Percentiles rank a stretch among this genome's conserved stretches.
These are phyloP conservation scores for Zoysia japonica DNA, from an alignment of 176 grass and related monocot species.

Conservation along the genomic window DNA sequence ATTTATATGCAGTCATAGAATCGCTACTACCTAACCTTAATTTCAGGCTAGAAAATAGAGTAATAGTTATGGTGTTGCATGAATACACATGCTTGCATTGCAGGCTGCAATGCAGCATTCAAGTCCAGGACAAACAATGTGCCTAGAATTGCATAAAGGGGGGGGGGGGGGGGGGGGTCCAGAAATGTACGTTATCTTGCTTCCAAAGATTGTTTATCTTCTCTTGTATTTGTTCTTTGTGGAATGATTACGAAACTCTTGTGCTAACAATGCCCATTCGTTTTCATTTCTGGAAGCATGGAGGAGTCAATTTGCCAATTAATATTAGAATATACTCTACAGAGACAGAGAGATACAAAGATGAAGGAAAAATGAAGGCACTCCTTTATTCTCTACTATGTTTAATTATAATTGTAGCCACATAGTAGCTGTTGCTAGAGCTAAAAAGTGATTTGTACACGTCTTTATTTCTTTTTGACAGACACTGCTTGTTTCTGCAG, in stretches of 20 bases:
- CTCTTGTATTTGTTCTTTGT: neutral
- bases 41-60: too few species aligned
- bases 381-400: constrained; percentile 12
- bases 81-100: too few species aligned
- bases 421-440: neutral
- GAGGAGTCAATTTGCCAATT: neutral
- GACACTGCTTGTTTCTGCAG: constrained; percentile 52
- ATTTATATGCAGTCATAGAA: too few species aligned
- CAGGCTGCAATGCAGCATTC: constrained; percentile 75
- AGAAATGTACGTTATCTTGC: constrained; percentile 70
- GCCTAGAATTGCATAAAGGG: constrained; percentile 82
- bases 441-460: constrained; percentile 19
- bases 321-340: too few species aligned
- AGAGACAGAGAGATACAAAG: constrained; percentile 71
- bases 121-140: constrained; percentile 80
- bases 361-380: constrained; percentile 73
- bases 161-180: constrained; percentile 15
- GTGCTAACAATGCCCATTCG: neutral
- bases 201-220: neutral
- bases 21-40: too few species aligned
- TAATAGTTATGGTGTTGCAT: too few species aligned
- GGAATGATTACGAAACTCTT: neutral
- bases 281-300: neutral
- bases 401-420: constrained; percentile 18
- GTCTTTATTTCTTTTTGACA: constrained; percentile 9